Evolutionary conservation across 2,329 filamentous ascomycete species (phyloP), one percentile per base, ranked within the genome.

Genomic region (Colletotrichum euphorbiae): DNA sequence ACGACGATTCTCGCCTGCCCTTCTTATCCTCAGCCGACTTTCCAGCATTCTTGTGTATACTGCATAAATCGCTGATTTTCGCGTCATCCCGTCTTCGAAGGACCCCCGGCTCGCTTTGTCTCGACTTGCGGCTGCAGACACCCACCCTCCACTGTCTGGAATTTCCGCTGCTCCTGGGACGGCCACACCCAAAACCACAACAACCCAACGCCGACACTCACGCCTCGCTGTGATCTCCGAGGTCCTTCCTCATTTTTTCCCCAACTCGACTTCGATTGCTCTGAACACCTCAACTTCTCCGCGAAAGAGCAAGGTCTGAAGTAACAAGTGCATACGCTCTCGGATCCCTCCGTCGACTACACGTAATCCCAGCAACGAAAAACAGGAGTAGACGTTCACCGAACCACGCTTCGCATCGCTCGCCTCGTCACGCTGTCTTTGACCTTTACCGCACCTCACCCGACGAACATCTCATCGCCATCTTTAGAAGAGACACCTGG

Each of bases 101-200:
- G 17, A 36, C n/a, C 59, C 61, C 65, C 61, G 48, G 48, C 28
- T 57, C 21, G 60, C 60, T 65, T 66, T 65, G 65, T 66, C 60
- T 69, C 66, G 66, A 65, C 43, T 13, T 66, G 45, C 60, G 59
- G 65, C 68, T 57, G 36, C 50, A 65, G 40, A 69, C 68, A 46
- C 45, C 52, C 54, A 48, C 61, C 54, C 45, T 59, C 60, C 68
- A 69, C 68, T 46, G 57, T 70, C 59, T 69, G 68, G 64, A 70
- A 70, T 70, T 69, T 64, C 64, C 58, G 54, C 57, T 40, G 46
- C 62, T 67, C 55, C 62, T 67, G 57, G 36, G 62, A 67, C 56
- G 45, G 42, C 59, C 33, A 66, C 62, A 50, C 33, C 62, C 56
- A 55, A 61, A 67, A 56, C 67, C 67, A 67, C 36, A 66, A 67